Conservation (phyloP, 2,329 filamentous ascomycete species). For the Cladorrhinum sp. region DNA sequence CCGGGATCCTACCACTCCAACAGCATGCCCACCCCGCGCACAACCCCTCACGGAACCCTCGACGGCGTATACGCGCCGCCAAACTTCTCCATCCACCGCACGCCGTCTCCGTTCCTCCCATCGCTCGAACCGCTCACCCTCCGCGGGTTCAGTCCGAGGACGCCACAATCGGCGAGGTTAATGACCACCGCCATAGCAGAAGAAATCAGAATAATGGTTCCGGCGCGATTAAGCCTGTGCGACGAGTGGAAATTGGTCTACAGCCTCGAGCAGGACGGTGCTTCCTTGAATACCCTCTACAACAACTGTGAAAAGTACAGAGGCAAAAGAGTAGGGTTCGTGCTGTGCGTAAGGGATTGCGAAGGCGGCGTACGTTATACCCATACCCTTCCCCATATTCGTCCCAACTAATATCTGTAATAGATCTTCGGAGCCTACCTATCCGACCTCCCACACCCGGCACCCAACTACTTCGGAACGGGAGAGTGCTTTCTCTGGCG, state of each 20-base stretch:
- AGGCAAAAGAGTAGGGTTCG: conserved; percentile 75
- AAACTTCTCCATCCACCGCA: conserved; percentile 47
- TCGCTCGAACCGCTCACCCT: conserved; percentile 49
- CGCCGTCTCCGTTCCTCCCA: conserved; percentile 83
- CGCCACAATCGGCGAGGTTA: conserved; percentile 58
- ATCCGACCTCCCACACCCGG: conserved; percentile 79
- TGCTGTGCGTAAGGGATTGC: conserved; percentile 80
- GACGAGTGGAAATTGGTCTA: conserved; percentile 87
- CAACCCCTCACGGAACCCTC: conserved; percentile 42
- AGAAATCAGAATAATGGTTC: conserved; percentile 86
- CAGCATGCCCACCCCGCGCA: conserved; percentile 22
- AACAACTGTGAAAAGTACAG: conserved; percentile 67
- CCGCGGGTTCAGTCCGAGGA: conserved; percentile 60
- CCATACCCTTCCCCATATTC: not conserved
- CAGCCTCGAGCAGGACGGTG: conserved; percentile 87
- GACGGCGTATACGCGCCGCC: conserved; percentile 59
- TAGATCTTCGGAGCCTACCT: conserved; percentile 90
- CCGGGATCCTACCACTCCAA: not conserved
- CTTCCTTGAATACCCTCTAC: conserved; percentile 83
- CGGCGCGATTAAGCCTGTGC: conserved; percentile 78
- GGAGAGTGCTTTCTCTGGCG: conserved; percentile 95
- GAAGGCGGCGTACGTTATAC: conserved; percentile 62
- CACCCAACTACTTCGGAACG: conserved; percentile 86
- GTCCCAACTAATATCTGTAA: conserved; percentile 1
- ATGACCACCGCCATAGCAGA: conserved; percentile 75